Evolutionary conservation across 805 yeast species (phyloP).

Genomic region (Komagataella populi): DNA sequence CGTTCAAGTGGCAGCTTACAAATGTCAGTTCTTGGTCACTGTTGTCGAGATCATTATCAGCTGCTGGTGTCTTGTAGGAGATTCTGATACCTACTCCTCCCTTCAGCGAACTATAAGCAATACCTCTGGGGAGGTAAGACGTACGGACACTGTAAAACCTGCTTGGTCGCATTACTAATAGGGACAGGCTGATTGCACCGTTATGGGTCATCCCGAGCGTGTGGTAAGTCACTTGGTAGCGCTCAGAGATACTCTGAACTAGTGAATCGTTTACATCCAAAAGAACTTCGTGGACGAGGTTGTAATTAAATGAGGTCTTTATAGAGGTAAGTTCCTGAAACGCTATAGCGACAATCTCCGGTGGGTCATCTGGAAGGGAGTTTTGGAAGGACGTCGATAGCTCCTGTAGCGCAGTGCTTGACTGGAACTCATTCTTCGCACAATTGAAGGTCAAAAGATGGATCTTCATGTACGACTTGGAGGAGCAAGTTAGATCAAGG

Average conservation of each 20-base stretch:
- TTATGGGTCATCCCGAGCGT: conserved; percentile 27
- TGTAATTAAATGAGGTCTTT: conserved; percentile 35
- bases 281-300: conserved; percentile 22
- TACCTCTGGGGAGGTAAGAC: conserved; percentile 39
- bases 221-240: conserved; percentile 24
- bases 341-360: conserved; percentile 44
- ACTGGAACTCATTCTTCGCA: conserved; percentile 29
- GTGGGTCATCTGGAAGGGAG: conserved; percentile 16
- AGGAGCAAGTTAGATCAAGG: neutral
- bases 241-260: conserved; percentile 18
- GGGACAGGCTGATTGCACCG: conserved; percentile 46
- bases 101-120: conserved; percentile 48
- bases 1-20: conserved; percentile 61
- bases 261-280: conserved; percentile 21
- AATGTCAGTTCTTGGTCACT: conserved; percentile 35
- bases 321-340: conserved; percentile 52
- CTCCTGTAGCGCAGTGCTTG: conserved; percentile 17
- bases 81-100: conserved; percentile 61
- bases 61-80: conserved; percentile 9
- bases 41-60: conserved; percentile 5
- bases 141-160: conserved; percentile 14
- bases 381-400: conserved; percentile 8
- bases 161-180: conserved; percentile 27
- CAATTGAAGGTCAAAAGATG: conserved; percentile 37
- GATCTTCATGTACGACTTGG: conserved; percentile 2